Base-by-base conservation (phyloP, 306 rosid genomes). In the Corylus americana region DNA sequence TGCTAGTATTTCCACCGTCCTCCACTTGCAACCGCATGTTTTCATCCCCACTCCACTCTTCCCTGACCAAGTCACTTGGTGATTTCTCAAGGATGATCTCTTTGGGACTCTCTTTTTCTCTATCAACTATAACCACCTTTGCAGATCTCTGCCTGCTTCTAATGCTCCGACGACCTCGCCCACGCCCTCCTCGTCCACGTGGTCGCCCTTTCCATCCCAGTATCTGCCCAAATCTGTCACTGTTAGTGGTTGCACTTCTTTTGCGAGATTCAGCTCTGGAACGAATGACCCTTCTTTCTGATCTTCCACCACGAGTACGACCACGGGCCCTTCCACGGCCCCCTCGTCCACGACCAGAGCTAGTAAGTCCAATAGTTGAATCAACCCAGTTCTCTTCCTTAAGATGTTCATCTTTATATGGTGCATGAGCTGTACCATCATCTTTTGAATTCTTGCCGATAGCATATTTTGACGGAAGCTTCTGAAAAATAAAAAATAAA, bases 121-220 rank as follows among this genome's bases (percentile, higher is more conserved):
- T 59, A 70, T 62, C 61, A 53, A 75, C 70, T 63, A 75, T 62
- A 53, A 44, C 76, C 81, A 81, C 69, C 78, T 88, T 85, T 62
- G 84, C 37, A 62, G 82, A 75, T 62, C 83, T 83, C 82, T 83
- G 75, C 82, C 80, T 80, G 79, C 85, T 83, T 84, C 88, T 87
- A 62, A 80, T 62, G 76, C 88, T 90, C 42, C 81, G 90, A 10
- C 84, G 85, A 49, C 89, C 88, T 3, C 84, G 76, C 5, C 66
- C 49, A 61, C 77, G 86, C 64, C 83, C 86, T 79, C 83, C 90
- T 55, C 20, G 79, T 53, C 78, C 83, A 13, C 83, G 75, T 3
- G 84, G 68, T 74, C 25, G 72, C 48, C 88, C 91, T 84, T 83
- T 88, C 92, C 91, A 88, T 75, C 75, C 83, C 42, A 77, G 81